These are phyloP conservation scores for Elsinoe batatas DNA, from an alignment of 2,329 filamentous ascomycete genomes.

Conservation along the genomic window DNA sequence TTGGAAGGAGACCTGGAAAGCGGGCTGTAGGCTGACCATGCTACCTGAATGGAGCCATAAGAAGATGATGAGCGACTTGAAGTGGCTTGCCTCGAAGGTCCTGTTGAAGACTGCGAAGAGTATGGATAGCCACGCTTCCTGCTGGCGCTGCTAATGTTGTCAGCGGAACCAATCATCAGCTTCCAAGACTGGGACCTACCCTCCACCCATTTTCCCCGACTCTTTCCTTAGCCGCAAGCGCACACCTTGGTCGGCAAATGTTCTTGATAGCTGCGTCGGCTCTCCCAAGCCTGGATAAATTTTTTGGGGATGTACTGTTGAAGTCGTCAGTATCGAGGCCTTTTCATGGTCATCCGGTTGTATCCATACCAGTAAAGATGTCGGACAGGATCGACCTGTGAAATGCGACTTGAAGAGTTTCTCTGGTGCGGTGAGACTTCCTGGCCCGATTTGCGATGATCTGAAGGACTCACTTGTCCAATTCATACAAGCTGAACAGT, in stretches of 20 bases:
- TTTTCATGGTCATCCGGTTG: background rate
- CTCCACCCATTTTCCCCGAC: conserved; percentile 41
- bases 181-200: background rate
- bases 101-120: conserved; percentile 7
- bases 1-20: conserved; percentile 11
- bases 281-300: conserved; percentile 71
- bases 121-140: conserved; percentile 12
- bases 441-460: background rate
- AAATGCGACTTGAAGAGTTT: conserved; percentile 36
- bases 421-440: conserved; percentile 19
- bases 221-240: conserved; percentile 76
- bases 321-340: conserved; percentile 11
- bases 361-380: conserved; percentile 55
- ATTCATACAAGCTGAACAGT: conserved; percentile 68
- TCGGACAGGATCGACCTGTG: conserved; percentile 51
- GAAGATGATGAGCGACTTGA: conserved; percentile 5
- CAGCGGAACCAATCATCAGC: background rate
- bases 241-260: conserved; percentile 80
- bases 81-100: conserved; percentile 3
- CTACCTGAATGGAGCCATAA: conserved; percentile 3
- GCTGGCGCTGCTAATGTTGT: background rate
- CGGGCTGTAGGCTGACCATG: conserved; percentile 3
- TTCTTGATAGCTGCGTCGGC: conserved; percentile 69
- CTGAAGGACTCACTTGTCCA: conserved; percentile 43
- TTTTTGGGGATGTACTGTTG: conserved; percentile 44